Base-by-base conservation (phyloP, 164 flowering plant species). In the Kalanchoe fedtschenkoi region DNA sequence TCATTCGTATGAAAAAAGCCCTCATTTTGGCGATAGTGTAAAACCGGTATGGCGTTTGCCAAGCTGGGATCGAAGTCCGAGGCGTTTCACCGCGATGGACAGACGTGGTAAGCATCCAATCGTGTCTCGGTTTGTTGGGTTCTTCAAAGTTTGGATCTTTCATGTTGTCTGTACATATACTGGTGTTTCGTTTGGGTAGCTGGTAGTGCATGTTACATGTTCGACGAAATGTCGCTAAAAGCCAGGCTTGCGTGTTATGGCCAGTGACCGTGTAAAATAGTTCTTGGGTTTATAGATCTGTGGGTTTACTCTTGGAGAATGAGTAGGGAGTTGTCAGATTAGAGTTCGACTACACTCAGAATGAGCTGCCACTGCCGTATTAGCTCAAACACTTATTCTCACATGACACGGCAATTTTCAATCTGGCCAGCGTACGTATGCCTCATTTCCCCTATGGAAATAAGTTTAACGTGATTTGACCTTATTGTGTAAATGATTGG, bases 11-110 rank as follows among this genome's bases (percentile, higher is more conserved):
- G 42, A 26, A 17, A 33, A 59, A 35, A 41, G 35, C 58, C n/a
- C 51, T 38, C 53, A 33, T 11, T 42, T 11, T 30, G 41, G 35
- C 13, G 47, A 8, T 55, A 16, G 1, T 57, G 7, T 16, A 19
- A 29, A 7, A 22, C 26, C 41, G 13, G 26, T 41, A 83, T 85
- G 88, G 86, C 80, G 29, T 78, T 74, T 75, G 70, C 78, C 82
- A 83, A 68, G 73, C 64, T 83, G 68, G 91, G 91, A 26, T 80
- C 85, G 59, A 85, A 83, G 66, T 64, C 91, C 43, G 88, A 80
- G 61, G 73, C 63, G 19, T 85, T 85, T 64, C 75, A 68, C 55
- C 86, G 80, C 30, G 71, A 83, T 30, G 83, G 86, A 69, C 75
- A 74, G 15, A 62, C 79, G 35, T 85, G 88, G 91, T 85, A 26